Evolutionary conservation across 2,329 filamentous ascomycete genomes (phyloP), one percentile per base, ranked within the genome.

Genomic region (Xylariaceae sp.): DNA sequence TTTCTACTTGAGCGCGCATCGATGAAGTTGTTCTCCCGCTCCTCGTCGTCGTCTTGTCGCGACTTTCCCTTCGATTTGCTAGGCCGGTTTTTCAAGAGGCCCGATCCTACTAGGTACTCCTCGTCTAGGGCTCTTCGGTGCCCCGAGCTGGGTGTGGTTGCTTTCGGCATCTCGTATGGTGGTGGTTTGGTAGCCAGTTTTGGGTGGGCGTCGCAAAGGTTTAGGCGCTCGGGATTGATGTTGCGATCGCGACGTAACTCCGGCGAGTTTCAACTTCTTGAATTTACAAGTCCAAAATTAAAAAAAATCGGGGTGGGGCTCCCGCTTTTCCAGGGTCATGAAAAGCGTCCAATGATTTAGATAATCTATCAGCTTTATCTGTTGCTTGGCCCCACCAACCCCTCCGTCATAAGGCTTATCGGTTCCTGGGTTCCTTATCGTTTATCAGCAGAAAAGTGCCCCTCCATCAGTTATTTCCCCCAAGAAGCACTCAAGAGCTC

Each of bases 1-100:
- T 89, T 91, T 64, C 86, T 82, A 54, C 92, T 96, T 19, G 91
- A 85, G 70, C 89, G 91, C 55, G 91, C 85, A 71, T 96, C 91
- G 58, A 99, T 84, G 67, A 87, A 97, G 60, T 80, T 76, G 57
- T 88, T 76, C 58, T 88, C 83, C 57, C 81, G 79, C 55, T 83
- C 80, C 7, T 79, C 77, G 34, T 80, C 78, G 35, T 84, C 80
- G 56, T 81, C 81, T 49, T 84, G 87, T 60, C 84, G 87, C 61
- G 78, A 76, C 71, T 85, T 87, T 63, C 80, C 79, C 75, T 89
- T 89, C 63, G 85, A 85, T 32, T 83, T 78, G 78, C 46, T 37
- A 2, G 56, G 47, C 9, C 91, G 85, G 69, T 84, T 84, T 74
- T 91, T 83, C 66, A 92, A 71, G 62, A 85, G 76, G 57, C 86